Percentiles rank a stretch among this genome's conserved stretches.
These are phyloP conservation scores for Penicillium sp. DNA, from an alignment of 2,329 filamentous ascomycete species.

Conservation along the genomic window DNA sequence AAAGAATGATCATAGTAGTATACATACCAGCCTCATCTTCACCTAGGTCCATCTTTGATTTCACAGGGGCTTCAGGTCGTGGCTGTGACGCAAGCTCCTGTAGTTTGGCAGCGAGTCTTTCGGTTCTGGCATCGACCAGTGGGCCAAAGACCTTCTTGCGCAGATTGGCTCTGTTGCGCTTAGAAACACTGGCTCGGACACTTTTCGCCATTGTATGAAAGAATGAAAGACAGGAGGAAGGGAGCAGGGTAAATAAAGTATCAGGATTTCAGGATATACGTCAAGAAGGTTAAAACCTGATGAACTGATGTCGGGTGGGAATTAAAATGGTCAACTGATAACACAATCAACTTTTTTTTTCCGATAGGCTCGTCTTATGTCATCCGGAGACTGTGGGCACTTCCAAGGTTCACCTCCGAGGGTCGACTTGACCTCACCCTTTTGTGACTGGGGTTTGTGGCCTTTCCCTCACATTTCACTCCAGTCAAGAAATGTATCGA, in stretches of 20 bases:
- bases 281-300: not conserved
- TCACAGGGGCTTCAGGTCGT: constrained; percentile 58
- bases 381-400: constrained; percentile 23
- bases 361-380: constrained; percentile 31
- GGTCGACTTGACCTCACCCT: not conserved
- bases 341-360: constrained; percentile 13
- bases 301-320: not conserved
- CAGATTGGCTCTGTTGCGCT: constrained; percentile 78
- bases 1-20: not conserved
- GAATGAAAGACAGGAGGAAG: constrained; percentile 5
- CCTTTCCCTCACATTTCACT: not conserved
- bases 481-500: constrained; percentile 30
- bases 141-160: constrained; percentile 82
- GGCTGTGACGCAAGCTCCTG: constrained; percentile 75
- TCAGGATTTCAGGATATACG: not conserved
- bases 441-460: not conserved
- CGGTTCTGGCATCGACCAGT: constrained; percentile 71
- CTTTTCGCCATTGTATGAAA: constrained; percentile 75
- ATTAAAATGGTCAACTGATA: constrained; percentile 2
- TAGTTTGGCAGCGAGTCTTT: constrained; percentile 81
- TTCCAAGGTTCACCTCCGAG: constrained; percentile 6
- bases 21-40: constrained; percentile 27
- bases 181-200: constrained; percentile 71
- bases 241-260: not conserved
- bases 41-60: constrained; percentile 31